A percentile compares a stretch with the other conserved stretches of the same genome.
Conservation (phyloP, 2,329 filamentous ascomycete genomes). For the Hymenoscyphus infarciens region DNA sequence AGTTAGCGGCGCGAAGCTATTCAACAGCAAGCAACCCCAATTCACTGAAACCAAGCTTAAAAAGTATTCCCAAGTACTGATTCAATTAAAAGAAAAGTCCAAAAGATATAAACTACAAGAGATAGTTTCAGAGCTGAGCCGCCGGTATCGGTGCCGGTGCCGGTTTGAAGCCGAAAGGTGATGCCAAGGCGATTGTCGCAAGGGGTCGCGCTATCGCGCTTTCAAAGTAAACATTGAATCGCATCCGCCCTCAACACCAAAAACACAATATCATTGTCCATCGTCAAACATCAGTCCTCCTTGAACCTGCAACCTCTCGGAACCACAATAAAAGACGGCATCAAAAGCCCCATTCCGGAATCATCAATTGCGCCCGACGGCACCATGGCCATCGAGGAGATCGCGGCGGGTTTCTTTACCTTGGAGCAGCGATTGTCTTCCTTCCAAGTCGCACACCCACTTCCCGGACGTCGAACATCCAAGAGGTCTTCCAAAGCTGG, state of each 20-base stretch:
- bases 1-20: too few relatives aligned
- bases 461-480: slow-evolving; percentile 67
- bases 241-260: not conserved
- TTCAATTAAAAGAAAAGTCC: too few relatives aligned
- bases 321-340: not conserved
- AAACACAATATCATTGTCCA: not conserved
- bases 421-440: slow-evolving; percentile 76
- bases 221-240: slow-evolving; percentile 3
- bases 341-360: not conserved
- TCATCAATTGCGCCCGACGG: not conserved
- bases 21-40: too few relatives aligned
- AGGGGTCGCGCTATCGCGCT: slow-evolving; percentile 1
- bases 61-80: too few relatives aligned
- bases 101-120: too few relatives aligned
- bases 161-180: not conserved
- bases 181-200: not conserved
- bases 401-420: slow-evolving; percentile 52
- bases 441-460: slow-evolving; percentile 64
- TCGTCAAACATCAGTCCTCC: not conserved
- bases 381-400: slow-evolving; percentile 27
- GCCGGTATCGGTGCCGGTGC: not conserved
- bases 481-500: slow-evolving; percentile 51
- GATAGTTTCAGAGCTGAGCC: not conserved
- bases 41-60: too few relatives aligned
- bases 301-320: not conserved